Base-by-base conservation (phyloP, 2,329 filamentous ascomycete genomes). In the Aspergillus chevalieri region DNA sequence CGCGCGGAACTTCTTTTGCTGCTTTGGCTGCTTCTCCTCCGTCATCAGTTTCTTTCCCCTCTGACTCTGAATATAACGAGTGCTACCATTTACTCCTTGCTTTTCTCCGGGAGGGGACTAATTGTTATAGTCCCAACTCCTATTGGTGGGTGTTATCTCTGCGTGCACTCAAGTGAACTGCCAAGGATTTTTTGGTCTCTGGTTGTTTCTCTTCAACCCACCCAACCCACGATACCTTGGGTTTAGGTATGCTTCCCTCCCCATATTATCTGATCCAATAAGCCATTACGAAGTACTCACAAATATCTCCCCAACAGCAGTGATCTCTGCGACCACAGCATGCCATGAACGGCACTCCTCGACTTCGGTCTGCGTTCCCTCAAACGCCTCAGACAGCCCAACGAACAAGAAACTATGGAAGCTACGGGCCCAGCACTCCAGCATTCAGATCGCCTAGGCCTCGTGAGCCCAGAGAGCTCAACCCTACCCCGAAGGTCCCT, bases 321-420 rank as follows among this genome's bases (percentile, higher is more conserved):
- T 52, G 45, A 49, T 52, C 47, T 51, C 51, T 50, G 55, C 54
- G 53, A 60, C 57, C 62, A 63, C 69, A 74, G 70, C 67, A 85
- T 86, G 83, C 82, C 73, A 92, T 92, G 89, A 88, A 83, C 81
- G 80, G 78, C 71, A 93, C 87, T 76, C 88, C 85, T 73, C 86
- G 84, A 75, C 78, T 89, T 75, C 83, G 85, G 75, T 89, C 87
- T 78, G 86, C 86, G 65, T 93, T 85, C 67, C 89, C 89, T 67
- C 77, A 82, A 64, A 91, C 87, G 60, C 88, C 87, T 63, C 78
- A 76, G 61, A 75, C 74, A 59, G 64, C 68, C 55, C 71, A 66
- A 45, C 64, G 64, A 53, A 65, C 57, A 43, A 68, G 64, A 52
- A 58, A 59, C n/a, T 60, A 63, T 57, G 58, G 61, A 10, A 62